Evolutionary conservation across 1,139 yeast genomes (phyloP).

Genomic region (Nadsonia starkeyi-henricii): DNA sequence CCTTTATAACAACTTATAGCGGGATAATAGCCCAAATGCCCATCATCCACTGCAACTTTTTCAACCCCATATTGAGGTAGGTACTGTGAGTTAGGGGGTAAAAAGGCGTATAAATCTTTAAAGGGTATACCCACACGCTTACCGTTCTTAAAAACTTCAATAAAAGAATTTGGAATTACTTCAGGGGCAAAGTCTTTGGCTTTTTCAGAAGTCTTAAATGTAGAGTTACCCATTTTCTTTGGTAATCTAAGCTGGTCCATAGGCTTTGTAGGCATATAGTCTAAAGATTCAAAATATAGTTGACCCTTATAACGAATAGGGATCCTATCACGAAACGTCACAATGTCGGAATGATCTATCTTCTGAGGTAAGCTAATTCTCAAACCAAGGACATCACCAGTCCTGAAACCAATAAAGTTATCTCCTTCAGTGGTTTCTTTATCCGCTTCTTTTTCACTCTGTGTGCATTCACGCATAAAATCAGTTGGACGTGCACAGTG

Average conservation of each 20-base stretch:
- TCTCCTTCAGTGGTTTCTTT: not conserved
- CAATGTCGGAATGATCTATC: conserved; percentile 5
- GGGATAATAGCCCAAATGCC: conserved; percentile 81
- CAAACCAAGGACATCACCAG: conserved; percentile 78
- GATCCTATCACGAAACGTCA: conserved; percentile 55
- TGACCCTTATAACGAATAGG: conserved; percentile 75
- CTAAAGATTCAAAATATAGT: conserved; percentile 73
- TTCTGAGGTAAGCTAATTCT: conserved; percentile 52
- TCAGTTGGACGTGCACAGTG: conserved; percentile 58
- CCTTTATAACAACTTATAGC: conserved; percentile 72
- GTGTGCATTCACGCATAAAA: conserved; percentile 27
- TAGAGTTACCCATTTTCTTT: conserved; percentile 14
- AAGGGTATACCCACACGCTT: conserved; percentile 48
- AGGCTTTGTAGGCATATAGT: conserved; percentile 60
- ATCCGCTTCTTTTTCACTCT: conserved; percentile 12
- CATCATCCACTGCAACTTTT: conserved; percentile 42
- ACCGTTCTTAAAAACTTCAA: conserved; percentile 71
- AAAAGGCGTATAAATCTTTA: conserved; percentile 54
- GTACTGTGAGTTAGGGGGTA: conserved; percentile 51
- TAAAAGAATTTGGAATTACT: conserved; percentile 39
- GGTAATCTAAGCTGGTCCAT: conserved; percentile 72
- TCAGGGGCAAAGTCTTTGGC: conserved; percentile 13
- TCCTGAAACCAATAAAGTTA: conserved; percentile 29
- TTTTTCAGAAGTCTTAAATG: conserved; percentile 18
- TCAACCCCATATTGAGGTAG: conserved; percentile 12